phyloP scores from a whole-genome alignment of 805 yeast species.

The Cyberlindnera bimundalis region DNA sequence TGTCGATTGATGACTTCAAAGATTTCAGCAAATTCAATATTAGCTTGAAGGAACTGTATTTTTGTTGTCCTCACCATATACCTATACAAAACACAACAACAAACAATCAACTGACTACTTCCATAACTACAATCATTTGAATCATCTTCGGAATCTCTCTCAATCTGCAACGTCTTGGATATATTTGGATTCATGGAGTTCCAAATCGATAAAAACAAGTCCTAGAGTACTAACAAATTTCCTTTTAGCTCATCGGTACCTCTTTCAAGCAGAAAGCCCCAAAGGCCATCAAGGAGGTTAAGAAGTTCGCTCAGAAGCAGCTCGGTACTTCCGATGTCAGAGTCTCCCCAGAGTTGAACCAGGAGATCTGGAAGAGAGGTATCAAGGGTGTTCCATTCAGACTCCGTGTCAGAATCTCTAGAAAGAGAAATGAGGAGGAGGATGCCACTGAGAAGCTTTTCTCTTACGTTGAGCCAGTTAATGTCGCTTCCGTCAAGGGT shows the following conservation, averaged over 20 bases:
- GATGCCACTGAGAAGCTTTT: constrained; percentile 96
- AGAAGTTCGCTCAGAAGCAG: constrained; percentile 97
- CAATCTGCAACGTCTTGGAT: neutral
- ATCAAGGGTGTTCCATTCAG: constrained; percentile 98
- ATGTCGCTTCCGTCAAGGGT: constrained; percentile 94
- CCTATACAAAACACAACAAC: too few species aligned
- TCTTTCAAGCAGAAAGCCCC: constrained; percentile 99
- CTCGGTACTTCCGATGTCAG: constrained; percentile 99
- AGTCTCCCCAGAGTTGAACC: constrained; percentile 97
- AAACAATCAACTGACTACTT: too few species aligned
- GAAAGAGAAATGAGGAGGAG: constrained; percentile 99
- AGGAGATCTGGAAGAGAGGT: constrained; percentile 99
- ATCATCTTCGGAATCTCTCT: constrained; percentile 1
- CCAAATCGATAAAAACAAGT: neutral
- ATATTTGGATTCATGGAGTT: neutral
- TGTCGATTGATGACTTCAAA: too few species aligned
- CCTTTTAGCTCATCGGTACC: constrained; percentile 86
- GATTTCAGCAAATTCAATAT: too few species aligned
- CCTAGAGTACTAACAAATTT: constrained; percentile 39
- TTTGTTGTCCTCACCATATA: too few species aligned
- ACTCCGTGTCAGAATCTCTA: constrained; percentile 97
- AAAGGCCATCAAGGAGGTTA: constrained; percentile 98
- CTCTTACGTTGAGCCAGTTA: constrained; percentile 97
- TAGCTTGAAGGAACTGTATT: too few species aligned
- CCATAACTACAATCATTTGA: neutral